phyloP scores from a whole-genome alignment of 345 rosid genomes.

The Microcos paniculata region DNA sequence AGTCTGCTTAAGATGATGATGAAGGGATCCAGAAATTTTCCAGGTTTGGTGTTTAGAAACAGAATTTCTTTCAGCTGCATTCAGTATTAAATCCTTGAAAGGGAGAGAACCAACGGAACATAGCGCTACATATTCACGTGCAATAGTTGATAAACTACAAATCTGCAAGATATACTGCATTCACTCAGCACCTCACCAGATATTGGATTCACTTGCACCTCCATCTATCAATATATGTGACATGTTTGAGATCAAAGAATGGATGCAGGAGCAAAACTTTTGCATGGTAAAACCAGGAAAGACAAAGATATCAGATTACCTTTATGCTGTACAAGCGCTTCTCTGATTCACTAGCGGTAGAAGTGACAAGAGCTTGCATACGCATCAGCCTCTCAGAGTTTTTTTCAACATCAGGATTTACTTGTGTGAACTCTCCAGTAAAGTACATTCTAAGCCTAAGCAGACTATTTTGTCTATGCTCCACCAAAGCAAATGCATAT shows the following conservation, averaged over 20 bases:
- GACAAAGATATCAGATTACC: constrained; percentile 37
- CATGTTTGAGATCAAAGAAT: neutral
- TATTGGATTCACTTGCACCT: neutral
- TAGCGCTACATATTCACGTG: constrained; percentile 84
- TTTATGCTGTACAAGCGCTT: constrained; percentile 65
- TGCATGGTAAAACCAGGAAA: constrained; percentile 1
- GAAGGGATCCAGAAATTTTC: constrained; percentile 73
- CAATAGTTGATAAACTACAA: constrained; percentile 89
- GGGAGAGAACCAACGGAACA: constrained; percentile 78
- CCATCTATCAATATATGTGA: neutral
- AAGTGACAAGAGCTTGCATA: constrained; percentile 59
- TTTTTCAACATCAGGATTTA: constrained; percentile 41
- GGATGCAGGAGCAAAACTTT: neutral
- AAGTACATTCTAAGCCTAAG: constrained; percentile 89
- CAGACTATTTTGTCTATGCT: constrained; percentile 50
- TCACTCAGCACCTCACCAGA: constrained; percentile 5
- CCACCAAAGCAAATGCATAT: constrained; percentile 91
- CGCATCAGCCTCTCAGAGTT: constrained; percentile 50
- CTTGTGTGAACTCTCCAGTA: constrained; percentile 56
- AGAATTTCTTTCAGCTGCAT: constrained; percentile 49
- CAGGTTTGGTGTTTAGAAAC: constrained; percentile 63
- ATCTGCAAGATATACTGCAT: constrained; percentile 49
- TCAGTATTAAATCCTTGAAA: constrained; percentile 83
- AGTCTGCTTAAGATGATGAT: constrained; percentile 53
- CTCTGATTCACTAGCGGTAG: constrained; percentile 43